Base-by-base conservation (phyloP, 1,284 basidiomycete species). In the Trichosporon asahii region DNA sequence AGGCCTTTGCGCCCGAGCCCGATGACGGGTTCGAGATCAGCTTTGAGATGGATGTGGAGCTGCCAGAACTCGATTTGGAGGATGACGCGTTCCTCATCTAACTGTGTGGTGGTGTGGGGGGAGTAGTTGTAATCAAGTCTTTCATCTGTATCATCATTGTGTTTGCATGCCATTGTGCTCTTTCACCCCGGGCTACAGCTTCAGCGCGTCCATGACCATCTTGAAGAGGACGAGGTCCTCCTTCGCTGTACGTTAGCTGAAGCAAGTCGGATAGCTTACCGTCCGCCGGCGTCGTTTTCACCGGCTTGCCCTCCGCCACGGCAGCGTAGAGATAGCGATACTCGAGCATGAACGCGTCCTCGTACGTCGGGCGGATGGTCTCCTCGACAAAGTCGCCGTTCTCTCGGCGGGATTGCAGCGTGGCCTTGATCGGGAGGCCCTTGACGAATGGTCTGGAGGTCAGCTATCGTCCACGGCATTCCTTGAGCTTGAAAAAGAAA, bases 261-360 rank as follows among this genome's bases (percentile, higher is more conserved):
- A 11, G 2, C 3, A 9, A 3, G 27, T 27, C 11, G 18, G n/a
- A n/a, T n/a, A 5, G 60, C 70, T 64, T 44, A 71, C 70, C 63
- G 49, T 83, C 81, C 53, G 64, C 44, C 1, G 79, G 78, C 11
- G 66, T 76, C 12, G 80, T 82, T 72, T 81, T 81, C 68, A 75
- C 76, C 11, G 75, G 70, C 64, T 68, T 75, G 2, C 78, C 79
- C 4, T 79, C 44, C 2, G 75, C 73, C 15, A 85, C 64, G 0
- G 78, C 78, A 2, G 75, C 72, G 65, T 84, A 75, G 8, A 85
- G 75, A 27, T 74, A 71, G 7, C 76, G 67, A 60, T 78, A 78
- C 74, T 85, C 80, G 66, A 83, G 75, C 5, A 78, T 83, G 73
- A 85, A 85, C 1, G 83, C 78, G 68, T 85, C 84, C 53, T 77